Conservation (phyloP, 2,329 filamentous ascomycete species). For the Ophiostoma fasciatum region DNA sequence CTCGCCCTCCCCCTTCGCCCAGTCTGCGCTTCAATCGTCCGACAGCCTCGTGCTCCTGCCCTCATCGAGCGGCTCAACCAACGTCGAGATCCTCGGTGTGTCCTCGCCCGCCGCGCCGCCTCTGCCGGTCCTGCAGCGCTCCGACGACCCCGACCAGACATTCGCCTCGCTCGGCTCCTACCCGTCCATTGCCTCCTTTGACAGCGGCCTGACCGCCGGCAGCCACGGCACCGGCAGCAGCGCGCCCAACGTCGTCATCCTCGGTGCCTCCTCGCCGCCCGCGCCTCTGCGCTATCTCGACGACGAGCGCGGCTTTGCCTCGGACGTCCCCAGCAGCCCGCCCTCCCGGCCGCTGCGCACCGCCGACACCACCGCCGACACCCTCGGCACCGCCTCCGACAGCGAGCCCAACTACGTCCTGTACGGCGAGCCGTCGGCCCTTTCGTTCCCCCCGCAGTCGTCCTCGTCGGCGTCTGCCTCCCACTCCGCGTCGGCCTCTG, state of each 20-base stretch:
- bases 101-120: conserved; percentile 33
- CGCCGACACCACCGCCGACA: conserved; percentile 16
- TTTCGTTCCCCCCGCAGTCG: conserved; percentile 21
- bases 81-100: conserved; percentile 35
- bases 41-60: conserved; percentile 24
- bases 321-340: conserved; percentile 7
- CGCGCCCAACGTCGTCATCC: conserved; percentile 33
- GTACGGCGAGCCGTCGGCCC: conserved; percentile 23
- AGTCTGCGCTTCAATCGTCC: conserved; percentile 17
- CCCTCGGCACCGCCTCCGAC: conserved; percentile 22
- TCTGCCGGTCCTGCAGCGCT: conserved; percentile 12
- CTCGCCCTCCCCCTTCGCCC: too few species aligned
- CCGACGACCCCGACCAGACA: conserved; percentile 8
- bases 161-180: conserved; percentile 11
- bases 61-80: conserved; percentile 28
- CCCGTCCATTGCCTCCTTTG: conserved; percentile 16
- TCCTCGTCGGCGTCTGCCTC: conserved; percentile 8
- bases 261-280: conserved; percentile 25
- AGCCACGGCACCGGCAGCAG: conserved; percentile 20
- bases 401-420: conserved; percentile 39
- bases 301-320: too few species aligned
- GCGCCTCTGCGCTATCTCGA: conserved; percentile 5
- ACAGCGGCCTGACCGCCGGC: not conserved
- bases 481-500: conserved; percentile 18
- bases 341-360: conserved; percentile 6